Base-by-base conservation (phyloP, 495 filamentous ascomycete genomes). In the Bathelium albidoporum region DNA sequence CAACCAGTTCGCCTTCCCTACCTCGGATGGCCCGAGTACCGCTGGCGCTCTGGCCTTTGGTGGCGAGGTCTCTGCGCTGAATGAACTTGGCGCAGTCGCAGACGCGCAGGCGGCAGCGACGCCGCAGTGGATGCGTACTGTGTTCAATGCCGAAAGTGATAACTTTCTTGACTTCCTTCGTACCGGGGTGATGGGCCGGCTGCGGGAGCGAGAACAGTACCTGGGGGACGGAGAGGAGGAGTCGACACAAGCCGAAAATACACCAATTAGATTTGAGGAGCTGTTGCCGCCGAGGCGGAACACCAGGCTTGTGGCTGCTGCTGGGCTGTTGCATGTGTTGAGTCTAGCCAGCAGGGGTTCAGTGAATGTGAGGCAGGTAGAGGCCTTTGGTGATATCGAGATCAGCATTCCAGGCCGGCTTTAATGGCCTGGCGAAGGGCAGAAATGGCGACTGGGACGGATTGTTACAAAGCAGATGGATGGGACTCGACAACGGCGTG, bases 251-350 rank as follows among this genome's bases (percentile, higher is more conserved):
- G 68, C 65, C 29, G 24, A 65, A 2, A 62, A 65, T 24, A 72
- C 76, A n/a, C 67, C 67, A 20, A 75, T 84, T 31, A 41, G 73
- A 0, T 90, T 95, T 69, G 82, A 83, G 59, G 73, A 81, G 28
- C 69, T 92, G 16, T 76, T 89, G 22, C 80, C 86, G 26, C 79
- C 80, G 0, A 63, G 59, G 26, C 72, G 79, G 28, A 83, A 84
- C 41, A 80, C 76, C 31, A 77, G 76, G 16, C 73, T 79, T 18
- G 82, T 90, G 0, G 88, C 87, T 41, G 86, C 85, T 10, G 87
- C 91, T 68, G 89, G 80, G 0, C 79, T 95, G 63, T 82, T 88
- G 73, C 86, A 93, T 73, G 79, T 85, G 14, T 80, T 95, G 18
- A 77, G 81, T 20, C 82, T 93, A 9, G 86, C 82, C 11, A 90